phyloP scores from a whole-genome alignment of 2,329 filamentous ascomycete species.

The Tolypocladium tundrense region DNA sequence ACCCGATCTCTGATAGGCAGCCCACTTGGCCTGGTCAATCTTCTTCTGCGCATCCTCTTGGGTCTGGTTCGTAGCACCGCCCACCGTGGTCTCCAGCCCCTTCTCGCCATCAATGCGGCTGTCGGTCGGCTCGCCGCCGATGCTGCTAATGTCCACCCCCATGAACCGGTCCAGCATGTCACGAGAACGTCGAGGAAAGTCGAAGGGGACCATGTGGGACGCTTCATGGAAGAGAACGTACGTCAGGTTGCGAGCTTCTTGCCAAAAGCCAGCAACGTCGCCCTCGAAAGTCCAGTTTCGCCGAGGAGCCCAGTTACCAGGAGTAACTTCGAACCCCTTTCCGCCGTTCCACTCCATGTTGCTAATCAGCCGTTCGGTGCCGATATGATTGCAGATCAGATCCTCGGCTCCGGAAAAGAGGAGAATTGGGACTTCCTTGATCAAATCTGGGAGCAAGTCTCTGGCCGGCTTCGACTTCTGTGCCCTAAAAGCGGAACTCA shows the following conservation, averaged over 20 bases:
- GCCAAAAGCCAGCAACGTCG: slow-evolving; percentile 80
- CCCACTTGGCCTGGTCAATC: slow-evolving; percentile 78
- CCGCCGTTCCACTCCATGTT: slow-evolving; percentile 88
- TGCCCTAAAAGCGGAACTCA: slow-evolving; percentile 61
- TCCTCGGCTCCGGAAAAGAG: slow-evolving; percentile 93
- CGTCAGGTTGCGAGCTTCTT: slow-evolving; percentile 87
- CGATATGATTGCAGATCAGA: slow-evolving; percentile 93
- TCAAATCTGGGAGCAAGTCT: slow-evolving; percentile 63
- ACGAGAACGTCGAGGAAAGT: slow-evolving; percentile 72
- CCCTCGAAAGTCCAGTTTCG: slow-evolving; percentile 91
- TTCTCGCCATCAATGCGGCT: slow-evolving; percentile 80
- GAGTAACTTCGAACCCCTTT: slow-evolving; percentile 79
- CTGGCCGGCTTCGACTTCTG: slow-evolving; percentile 63
- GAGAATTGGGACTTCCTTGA: slow-evolving; percentile 67
- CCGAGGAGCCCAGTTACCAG: slow-evolving; percentile 84
- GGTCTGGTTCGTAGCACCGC: slow-evolving; percentile 49
- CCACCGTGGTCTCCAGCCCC: slow-evolving; percentile 65
- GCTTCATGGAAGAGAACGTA: slow-evolving; percentile 94
- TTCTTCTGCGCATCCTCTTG: slow-evolving; percentile 48
- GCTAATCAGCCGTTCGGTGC: slow-evolving; percentile 82
- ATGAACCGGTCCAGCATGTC: slow-evolving; percentile 99
- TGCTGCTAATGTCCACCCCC: slow-evolving; percentile 79
- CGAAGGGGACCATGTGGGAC: slow-evolving; percentile 97
- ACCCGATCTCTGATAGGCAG: slow-evolving; percentile 78
- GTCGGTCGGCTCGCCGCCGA: slow-evolving; percentile 71